phyloP scores from a whole-genome alignment of 2,329 filamentous ascomycete species.

The Emergomyces orientalis region DNA sequence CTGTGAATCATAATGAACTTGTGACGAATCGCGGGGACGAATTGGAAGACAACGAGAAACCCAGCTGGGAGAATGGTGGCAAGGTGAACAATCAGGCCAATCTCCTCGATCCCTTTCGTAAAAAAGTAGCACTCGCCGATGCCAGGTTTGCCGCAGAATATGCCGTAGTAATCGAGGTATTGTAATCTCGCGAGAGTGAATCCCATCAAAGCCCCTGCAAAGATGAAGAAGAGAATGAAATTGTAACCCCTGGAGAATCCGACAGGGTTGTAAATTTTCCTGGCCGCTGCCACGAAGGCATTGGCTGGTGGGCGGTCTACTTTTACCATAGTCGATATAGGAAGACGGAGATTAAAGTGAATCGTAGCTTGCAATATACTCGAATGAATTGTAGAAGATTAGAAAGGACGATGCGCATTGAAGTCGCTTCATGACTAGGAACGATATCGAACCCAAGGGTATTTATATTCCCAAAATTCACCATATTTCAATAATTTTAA shows the following conservation, averaged over 20 bases:
- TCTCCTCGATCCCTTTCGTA: conserved; percentile 24
- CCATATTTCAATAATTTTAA: background rate
- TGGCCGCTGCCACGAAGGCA: conserved; percentile 3
- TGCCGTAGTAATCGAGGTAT: conserved; percentile 41
- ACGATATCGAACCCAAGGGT: background rate
- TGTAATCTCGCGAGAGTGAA: conserved; percentile 43
- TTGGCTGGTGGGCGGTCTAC: conserved; percentile 7
- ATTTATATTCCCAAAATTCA: background rate
- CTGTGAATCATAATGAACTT: conserved; percentile 48
- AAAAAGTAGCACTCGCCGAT: conserved; percentile 41
- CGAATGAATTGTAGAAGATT: background rate
- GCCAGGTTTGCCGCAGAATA: conserved; percentile 20
- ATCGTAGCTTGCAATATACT: background rate
- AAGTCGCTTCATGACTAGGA: background rate
- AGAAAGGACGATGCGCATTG: background rate
- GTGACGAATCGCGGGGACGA: conserved; percentile 38
- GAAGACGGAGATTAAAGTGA: background rate
- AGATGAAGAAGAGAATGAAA: conserved; percentile 45
- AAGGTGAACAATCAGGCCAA: conserved; percentile 39
- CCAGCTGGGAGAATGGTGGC: conserved; percentile 30
- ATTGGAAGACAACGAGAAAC: conserved; percentile 35
- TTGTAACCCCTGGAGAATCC: conserved; percentile 52
- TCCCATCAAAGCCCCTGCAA: conserved; percentile 38
- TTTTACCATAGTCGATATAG: conserved; percentile 4
- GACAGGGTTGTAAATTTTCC: conserved; percentile 21